phyloP scores from a whole-genome alignment of 768 basidiomycete genomes.

The Mycena polygramma region DNA sequence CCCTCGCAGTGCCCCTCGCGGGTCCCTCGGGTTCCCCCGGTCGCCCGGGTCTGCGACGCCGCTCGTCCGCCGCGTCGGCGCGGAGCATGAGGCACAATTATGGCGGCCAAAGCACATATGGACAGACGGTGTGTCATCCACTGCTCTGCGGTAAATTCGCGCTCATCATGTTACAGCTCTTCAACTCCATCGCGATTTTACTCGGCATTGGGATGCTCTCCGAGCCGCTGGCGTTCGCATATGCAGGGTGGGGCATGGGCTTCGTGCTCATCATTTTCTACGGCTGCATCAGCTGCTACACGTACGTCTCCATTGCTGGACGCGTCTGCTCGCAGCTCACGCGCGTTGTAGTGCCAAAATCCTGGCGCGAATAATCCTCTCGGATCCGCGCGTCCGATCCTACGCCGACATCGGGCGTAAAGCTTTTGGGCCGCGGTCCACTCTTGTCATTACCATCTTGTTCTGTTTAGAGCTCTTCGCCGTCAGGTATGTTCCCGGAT shows the following conservation, averaged over 20 bases:
- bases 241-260: constrained; percentile 92
- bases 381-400: constrained; percentile 79
- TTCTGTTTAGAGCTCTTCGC: constrained; percentile 93
- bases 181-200: constrained; percentile 91
- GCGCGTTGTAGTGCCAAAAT: constrained; percentile 79
- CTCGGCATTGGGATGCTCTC: constrained; percentile 93
- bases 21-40: background rate
- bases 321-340: constrained; percentile 2
- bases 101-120: constrained; percentile 76
- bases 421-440: constrained; percentile 86
- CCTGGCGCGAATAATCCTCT: constrained; percentile 80
- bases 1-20: constrained; percentile 18
- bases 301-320: constrained; percentile 64
- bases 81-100: constrained; percentile 43
- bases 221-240: constrained; percentile 92
- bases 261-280: constrained; percentile 81
- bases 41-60: constrained; percentile 40
- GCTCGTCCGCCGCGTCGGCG: constrained; percentile 46
- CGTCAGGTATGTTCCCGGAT: constrained; percentile 65
- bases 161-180: constrained; percentile 64
- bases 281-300: constrained; percentile 88
- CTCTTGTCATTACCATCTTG: constrained; percentile 73
- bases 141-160: background rate
- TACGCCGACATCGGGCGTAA: constrained; percentile 94
- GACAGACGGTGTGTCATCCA: constrained; percentile 69